phyloP scores from a whole-genome alignment of 2,329 filamentous ascomycete genomes.

The Fusarium luffae region DNA sequence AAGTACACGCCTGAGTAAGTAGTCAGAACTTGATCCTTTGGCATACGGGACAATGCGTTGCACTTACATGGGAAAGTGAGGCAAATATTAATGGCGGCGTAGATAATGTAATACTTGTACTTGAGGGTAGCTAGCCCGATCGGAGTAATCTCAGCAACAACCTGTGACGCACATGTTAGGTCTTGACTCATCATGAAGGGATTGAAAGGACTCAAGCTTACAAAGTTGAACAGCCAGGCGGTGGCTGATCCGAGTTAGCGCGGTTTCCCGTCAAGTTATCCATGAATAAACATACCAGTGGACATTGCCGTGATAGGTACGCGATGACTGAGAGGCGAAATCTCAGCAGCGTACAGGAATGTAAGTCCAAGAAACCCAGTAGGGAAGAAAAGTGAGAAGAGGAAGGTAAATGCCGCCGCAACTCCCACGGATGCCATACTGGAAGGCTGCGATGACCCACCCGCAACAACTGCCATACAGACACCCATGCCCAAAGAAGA shows the following conservation, averaged over 20 bases:
- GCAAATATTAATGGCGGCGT: slow-evolving; percentile 2
- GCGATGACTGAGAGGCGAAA: background rate
- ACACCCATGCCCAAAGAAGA: background rate
- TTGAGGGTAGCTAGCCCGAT: slow-evolving; percentile 10
- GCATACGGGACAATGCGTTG: fast-evolving
- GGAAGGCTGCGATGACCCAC: background rate
- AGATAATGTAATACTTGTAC: slow-evolving; percentile 13
- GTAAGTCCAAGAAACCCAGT: slow-evolving; percentile 10
- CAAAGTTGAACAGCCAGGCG: slow-evolving; percentile 6
- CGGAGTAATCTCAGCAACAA: slow-evolving; percentile 10
- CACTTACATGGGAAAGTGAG: background rate
- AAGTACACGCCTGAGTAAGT: background rate
- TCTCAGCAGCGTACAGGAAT: slow-evolving; percentile 8
- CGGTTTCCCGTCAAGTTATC: fast-evolving
- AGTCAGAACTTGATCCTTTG: background rate
- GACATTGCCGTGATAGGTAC: slow-evolving; percentile 14
- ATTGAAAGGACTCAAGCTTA: background rate
- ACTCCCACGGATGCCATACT: background rate
- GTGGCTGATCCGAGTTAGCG: background rate
- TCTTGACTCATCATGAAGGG: fast-evolving
- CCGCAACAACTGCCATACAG: slow-evolving; percentile 10
- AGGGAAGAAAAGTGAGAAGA: slow-evolving; percentile 9
- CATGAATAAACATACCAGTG: background rate
- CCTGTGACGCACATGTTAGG: background rate
- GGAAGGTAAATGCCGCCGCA: background rate